Percentiles rank a stretch among this genome's conserved stretches.
Conservation (phyloP, 352 stramenopile species). For the Phytopythium boreale region DNA sequence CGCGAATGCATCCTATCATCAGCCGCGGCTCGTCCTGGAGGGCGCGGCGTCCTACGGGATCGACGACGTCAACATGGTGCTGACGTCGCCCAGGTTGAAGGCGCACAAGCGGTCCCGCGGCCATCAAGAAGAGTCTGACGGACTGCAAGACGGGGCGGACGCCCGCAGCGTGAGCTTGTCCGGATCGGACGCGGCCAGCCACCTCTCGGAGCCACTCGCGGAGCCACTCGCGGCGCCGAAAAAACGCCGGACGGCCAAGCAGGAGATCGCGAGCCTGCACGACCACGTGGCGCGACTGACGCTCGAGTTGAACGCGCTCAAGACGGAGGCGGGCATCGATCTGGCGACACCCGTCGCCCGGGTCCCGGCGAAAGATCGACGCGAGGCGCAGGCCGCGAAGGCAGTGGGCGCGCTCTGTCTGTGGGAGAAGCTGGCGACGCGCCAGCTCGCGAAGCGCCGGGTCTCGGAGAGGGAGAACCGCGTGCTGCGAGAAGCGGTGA, state of each 20-base stretch:
- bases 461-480: constrained; percentile 1
- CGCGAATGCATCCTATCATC: not conserved
- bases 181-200: not conserved
- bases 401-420: not conserved
- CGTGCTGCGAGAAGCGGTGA: not conserved
- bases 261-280: not conserved
- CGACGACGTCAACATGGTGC: not conserved
- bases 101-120: not conserved
- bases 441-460: not conserved
- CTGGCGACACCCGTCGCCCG: not conserved
- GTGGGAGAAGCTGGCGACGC: not conserved
- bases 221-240: not conserved
- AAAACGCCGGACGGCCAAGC: not conserved
- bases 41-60: not conserved
- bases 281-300: constrained; percentile 1
- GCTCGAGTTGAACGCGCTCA: not conserved
- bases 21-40: not conserved
- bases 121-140: not conserved
- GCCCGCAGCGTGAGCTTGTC: not conserved
- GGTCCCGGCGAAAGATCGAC: not conserved
- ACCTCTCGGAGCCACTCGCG: not conserved
- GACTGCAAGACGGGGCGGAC: not conserved
- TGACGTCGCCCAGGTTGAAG: not conserved
- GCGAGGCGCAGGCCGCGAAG: not conserved
- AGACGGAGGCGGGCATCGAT: constrained; percentile 4